Evolutionary conservation across 1,139 yeast genomes (phyloP), one percentile per base, ranked within the genome.

Genomic region (Kodamaea plutei): DNA sequence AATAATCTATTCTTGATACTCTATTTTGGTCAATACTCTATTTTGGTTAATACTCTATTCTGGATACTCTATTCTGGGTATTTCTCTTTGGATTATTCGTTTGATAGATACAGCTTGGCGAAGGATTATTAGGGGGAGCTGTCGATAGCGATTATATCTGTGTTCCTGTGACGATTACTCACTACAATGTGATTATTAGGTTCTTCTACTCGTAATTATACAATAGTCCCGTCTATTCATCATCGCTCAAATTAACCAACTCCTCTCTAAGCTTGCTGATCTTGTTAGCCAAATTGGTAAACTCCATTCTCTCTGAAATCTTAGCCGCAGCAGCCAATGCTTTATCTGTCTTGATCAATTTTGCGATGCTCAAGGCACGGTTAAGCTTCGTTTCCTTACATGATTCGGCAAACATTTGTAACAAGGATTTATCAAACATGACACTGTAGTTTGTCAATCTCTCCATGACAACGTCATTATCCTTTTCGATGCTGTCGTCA

Each of bases 271-370:
- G 56, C 42, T 75, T 74, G 36, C 74, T 77, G 36, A 89, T 79
- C 49, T 75, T 77, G 36, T 73, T 75, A 1, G 87, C 88, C 45
- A 91, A 61, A 6, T 69, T 64, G 23, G 70, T 58, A 51, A 80
- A 68, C 33, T 82, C 88, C 48, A 84, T 76, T 44, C 95, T 73
- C 45, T 84, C 84, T 1, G 95, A 85, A 36, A 91, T 84, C 56
- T 83, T 83, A 15, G 75, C 64, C 1, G 96, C 96, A 0, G 96
- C 96, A 36, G 72, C 73, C 40, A 89, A 61, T 5, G 95, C 95
- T 44, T 82, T 78, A 40, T 82, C 89, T 40, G 79, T 81, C 45
- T 77, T 75, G 45, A 91, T 66, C 50, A 84, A 75, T 43, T 69
- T 72, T 4, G 79, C 88, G 27, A 91, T 56, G 23, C 83, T 80